Base-by-base conservation (phyloP, 441 rosid species). In the Biscutella laevigata region DNA sequence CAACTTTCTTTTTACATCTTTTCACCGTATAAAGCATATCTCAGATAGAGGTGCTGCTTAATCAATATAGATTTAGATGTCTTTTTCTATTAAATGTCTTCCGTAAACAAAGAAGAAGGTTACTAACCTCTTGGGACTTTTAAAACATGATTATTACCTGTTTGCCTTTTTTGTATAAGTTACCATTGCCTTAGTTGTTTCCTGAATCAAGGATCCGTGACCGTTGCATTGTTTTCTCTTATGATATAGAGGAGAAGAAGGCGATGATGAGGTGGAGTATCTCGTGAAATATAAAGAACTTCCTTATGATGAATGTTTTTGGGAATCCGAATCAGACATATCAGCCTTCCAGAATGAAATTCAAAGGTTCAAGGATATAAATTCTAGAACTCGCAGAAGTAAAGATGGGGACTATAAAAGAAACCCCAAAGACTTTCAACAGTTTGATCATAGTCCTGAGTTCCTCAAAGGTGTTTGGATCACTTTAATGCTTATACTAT, bases 381-480 rank as follows among this genome's bases (percentile, higher is more conserved):
- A 77, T 53, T 73, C 83, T 24, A 73, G 73, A 33, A 57, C 80
- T 57, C 83, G 59, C 39, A 79, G 72, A 74, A 58, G 33, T n/a
- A 81, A 73, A 63, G 72, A 71, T 56, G 76, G 34, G 14, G 82
- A 78, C 40, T 38, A 62, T 48, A 77, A 66, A 54, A 74, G 45
- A 68, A 81, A 73, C 40, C 48, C 58, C 16, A 69, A 71, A 62
- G 97, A 79, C 50, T 88, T 92, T 49, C 77, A 65, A 40, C 82
- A 71, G 9, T 80, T 49, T 43, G 92, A 82, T 40, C 78, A 67
- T 9, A 79, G 85, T 71, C 97, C 97, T 28, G 85, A 78, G 9
- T 92, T 86, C 72, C 75, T 92, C 22, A 89, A 81, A 75, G 96
- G 96, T 88, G 76, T 21, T n/a, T n/a, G n/a, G n/a, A n/a, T n/a